Conservation (phyloP, 352 stramenopile species). For the Globisporangium iwayamae region DNA sequence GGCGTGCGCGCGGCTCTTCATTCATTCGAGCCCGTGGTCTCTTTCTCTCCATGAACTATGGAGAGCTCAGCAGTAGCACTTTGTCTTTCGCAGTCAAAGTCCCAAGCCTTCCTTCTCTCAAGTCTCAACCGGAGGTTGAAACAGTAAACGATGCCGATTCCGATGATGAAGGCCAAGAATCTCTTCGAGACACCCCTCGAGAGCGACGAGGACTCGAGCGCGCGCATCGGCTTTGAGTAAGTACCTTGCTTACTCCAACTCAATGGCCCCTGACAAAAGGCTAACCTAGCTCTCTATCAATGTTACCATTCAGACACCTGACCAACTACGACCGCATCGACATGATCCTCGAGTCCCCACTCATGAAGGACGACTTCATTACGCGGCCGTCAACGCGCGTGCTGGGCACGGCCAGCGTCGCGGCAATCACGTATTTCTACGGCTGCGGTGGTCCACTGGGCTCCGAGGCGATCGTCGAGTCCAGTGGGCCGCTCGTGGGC, state of each 20-base stretch:
- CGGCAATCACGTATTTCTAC: slow-evolving; percentile 26
- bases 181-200: slow-evolving; percentile 4
- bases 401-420: slow-evolving; percentile 18
- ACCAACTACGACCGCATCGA: slow-evolving; percentile 8
- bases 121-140: background rate
- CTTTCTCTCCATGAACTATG: no score
- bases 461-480: slow-evolving; percentile 22
- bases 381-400: slow-evolving; percentile 10
- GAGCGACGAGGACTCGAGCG: slow-evolving; percentile 5
- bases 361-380: slow-evolving; percentile 1
- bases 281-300: background rate
- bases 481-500: slow-evolving; percentile 55
- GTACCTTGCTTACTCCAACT: background rate
- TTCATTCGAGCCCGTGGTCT: no score
- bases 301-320: background rate
- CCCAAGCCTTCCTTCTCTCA: background rate
- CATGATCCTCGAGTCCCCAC: slow-evolving; percentile 12
- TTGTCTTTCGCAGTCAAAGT: background rate
- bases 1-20: no score
- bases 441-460: slow-evolving; percentile 17
- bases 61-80: background rate
- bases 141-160: background rate
- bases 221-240: slow-evolving; percentile 2
- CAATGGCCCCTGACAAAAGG: background rate
- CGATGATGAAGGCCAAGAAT: slow-evolving; percentile 1